These are phyloP conservation scores for Lichtheimia corymbifera DNA, from an alignment of 371 early-diverging fungal genomes.

Conservation along the genomic window DNA sequence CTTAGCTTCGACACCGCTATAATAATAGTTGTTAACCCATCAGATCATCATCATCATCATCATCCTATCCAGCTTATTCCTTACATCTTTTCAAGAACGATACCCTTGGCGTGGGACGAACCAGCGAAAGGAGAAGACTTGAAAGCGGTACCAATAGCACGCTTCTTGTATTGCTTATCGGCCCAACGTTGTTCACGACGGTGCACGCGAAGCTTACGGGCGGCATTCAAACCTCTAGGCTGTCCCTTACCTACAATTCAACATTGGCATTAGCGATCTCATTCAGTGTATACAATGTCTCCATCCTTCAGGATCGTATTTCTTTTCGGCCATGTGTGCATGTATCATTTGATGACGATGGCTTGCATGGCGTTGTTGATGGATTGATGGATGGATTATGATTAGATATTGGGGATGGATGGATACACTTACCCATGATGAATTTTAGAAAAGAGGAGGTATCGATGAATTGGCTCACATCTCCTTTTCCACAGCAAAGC, in stretches of 20 bases:
- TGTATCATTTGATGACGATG: background rate
- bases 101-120: constrained; percentile 99
- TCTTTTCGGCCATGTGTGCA: background rate
- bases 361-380: background rate
- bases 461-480: too few species aligned
- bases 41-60: too few species aligned
- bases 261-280: background rate
- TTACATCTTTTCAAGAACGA: constrained; percentile 99
- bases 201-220: constrained; percentile 96
- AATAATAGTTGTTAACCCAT: too few species aligned
- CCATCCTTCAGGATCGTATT: background rate
- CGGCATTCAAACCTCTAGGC: constrained; percentile 98
- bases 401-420: background rate
- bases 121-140: constrained; percentile 98
- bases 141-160: constrained; percentile 97
- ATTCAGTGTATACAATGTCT: background rate
- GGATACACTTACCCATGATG: constrained; percentile 3
- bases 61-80: constrained; percentile 11
- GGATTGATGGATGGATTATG: background rate
- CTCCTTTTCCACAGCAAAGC: too few species aligned
- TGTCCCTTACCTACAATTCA: constrained; percentile 79
- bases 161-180: constrained; percentile 98
- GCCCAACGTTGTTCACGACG: constrained; percentile 99
- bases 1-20: constrained; percentile 98
- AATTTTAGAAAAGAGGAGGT: constrained; percentile 1